Percentiles rank a stretch among this genome's conserved stretches.
phyloP scores from a whole-genome alignment of 2,329 filamentous ascomycete species.

The Penicillium olsonii region DNA sequence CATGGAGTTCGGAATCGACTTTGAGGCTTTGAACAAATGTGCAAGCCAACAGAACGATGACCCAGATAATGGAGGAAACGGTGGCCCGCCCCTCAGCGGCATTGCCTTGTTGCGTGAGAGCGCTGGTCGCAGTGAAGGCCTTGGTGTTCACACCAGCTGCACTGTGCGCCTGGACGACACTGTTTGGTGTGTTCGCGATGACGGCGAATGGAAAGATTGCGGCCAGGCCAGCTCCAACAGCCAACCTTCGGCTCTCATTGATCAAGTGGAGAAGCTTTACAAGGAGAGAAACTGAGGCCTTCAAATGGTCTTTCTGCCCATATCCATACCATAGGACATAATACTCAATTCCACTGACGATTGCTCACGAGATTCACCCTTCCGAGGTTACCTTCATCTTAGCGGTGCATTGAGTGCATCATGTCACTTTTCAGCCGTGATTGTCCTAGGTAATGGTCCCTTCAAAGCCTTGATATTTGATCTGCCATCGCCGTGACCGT shows the following conservation, averaged over 20 bases:
- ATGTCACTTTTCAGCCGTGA: too few species aligned
- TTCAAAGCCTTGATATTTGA: too few species aligned
- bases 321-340: conserved; percentile 2
- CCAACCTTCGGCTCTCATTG: conserved; percentile 64
- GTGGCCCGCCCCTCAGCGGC: conserved; percentile 59
- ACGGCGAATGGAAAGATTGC: conserved; percentile 77
- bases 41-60: conserved; percentile 74
- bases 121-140: conserved; percentile 56
- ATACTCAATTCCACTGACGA: conserved; percentile 1
- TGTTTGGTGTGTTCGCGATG: conserved; percentile 81
- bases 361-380: not conserved
- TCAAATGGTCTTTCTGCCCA: not conserved
- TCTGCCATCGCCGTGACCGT: too few species aligned
- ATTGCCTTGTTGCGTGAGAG: conserved; percentile 47
- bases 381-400: too few species aligned
- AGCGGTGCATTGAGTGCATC: too few species aligned
- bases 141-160: conserved; percentile 71
- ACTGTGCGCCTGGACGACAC: conserved; percentile 77
- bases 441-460: too few species aligned
- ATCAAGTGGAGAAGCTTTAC: conserved; percentile 74
- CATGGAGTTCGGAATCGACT: conserved; percentile 84
- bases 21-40: conserved; percentile 78
- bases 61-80: conserved; percentile 57
- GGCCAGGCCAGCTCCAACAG: conserved; percentile 60
- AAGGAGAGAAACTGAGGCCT: conserved; percentile 26